Percentiles rank a stretch among this genome's conserved stretches.
These are phyloP conservation scores for Mycena kentingensis DNA, from an alignment of 768 basidiomycete genomes.

Conservation along the genomic window DNA sequence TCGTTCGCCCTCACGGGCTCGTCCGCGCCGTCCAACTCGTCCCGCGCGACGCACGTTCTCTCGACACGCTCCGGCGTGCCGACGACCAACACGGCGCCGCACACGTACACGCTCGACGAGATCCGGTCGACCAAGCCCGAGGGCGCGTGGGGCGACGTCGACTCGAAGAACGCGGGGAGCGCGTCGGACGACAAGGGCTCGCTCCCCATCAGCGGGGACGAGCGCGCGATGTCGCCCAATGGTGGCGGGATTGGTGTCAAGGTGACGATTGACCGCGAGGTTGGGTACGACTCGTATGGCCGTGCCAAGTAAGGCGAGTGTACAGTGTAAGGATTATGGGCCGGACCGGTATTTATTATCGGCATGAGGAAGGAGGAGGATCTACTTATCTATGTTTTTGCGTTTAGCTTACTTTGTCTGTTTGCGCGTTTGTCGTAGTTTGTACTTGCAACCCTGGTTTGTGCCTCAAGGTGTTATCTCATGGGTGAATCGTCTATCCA, in stretches of 20 bases:
- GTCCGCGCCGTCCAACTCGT: constrained; percentile 41
- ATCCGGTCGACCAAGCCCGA: constrained; percentile 48
- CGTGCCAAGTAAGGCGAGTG: constrained; percentile 20
- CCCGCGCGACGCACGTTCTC: constrained; percentile 54
- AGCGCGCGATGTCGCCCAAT: constrained; percentile 32
- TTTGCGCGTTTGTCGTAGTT: no score
- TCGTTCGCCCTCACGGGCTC: constrained; percentile 61
- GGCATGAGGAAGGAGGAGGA: no score
- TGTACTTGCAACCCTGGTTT: no score
- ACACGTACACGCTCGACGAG: constrained; percentile 58
- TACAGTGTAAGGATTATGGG: neutral
- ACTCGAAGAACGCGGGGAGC: constrained; percentile 44
- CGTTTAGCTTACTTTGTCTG: no score
- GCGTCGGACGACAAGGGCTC: constrained; percentile 43
- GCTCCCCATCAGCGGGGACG: constrained; percentile 36
- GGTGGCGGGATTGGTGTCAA: constrained; percentile 50
- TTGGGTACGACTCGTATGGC: constrained; percentile 48
- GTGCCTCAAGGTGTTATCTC: no score
- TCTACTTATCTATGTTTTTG: no score
- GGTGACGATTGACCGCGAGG: constrained; percentile 57
- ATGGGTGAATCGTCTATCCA: no score
- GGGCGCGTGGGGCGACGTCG: constrained; percentile 44
- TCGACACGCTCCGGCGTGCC: constrained; percentile 45
- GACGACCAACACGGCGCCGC: constrained; percentile 37
- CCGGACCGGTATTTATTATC: neutral